A percentile compares a stretch with the other conserved stretches of the same genome.
phyloP scores from a whole-genome alignment of 495 filamentous ascomycete species.

The Rhizodiscina lignyota region DNA sequence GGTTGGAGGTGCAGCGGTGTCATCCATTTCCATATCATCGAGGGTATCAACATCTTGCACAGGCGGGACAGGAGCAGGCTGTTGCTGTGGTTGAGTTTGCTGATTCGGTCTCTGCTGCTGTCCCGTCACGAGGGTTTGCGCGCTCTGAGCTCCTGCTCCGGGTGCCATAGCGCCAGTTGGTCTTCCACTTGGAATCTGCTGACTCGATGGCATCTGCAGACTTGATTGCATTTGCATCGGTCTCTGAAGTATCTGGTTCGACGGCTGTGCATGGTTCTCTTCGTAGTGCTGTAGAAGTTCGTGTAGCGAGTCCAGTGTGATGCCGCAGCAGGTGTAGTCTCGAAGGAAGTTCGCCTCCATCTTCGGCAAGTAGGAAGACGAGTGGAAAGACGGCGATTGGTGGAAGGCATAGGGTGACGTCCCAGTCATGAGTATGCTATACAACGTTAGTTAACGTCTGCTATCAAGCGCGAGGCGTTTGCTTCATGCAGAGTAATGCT shows the following conservation, averaged over 20 bases:
- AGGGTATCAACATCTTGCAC: conserved; percentile 68
- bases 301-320: conserved; percentile 74
- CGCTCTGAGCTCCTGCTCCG: too few relatives aligned
- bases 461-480: too few relatives aligned
- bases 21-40: conserved; percentile 96
- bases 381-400: conserved; percentile 67
- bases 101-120: too few relatives aligned
- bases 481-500: too few relatives aligned
- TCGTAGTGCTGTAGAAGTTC: conserved; percentile 95
- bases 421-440: conserved; percentile 87
- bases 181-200: too few relatives aligned
- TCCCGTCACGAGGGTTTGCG: too few relatives aligned
- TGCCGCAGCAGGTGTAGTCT: conserved; percentile 86
- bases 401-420: conserved; percentile 78
- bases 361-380: conserved; percentile 93
- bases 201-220: neutral
- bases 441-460: too few relatives aligned
- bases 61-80: conserved; percentile 22
- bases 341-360: conserved; percentile 94
- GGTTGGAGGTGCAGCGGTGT: conserved; percentile 34
- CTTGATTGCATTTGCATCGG: neutral
- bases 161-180: too few relatives aligned
- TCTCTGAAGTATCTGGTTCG: conserved; percentile 19
- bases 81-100: too few relatives aligned
- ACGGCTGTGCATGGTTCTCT: conserved; percentile 66